phyloP scores from a whole-genome alignment of 805 yeast species.

The Candida ortonii region DNA sequence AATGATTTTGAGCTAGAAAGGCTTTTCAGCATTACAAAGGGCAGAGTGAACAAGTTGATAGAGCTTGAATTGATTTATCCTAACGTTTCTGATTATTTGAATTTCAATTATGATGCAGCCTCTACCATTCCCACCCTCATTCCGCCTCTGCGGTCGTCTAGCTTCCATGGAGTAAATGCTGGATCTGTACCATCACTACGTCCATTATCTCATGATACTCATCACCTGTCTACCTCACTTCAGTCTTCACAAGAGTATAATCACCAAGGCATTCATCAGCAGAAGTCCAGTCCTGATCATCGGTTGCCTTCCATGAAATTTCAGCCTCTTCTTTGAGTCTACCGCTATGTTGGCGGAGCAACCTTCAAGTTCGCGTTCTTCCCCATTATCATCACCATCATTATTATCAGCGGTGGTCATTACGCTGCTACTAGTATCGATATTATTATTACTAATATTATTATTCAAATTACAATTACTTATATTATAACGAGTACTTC shows the following conservation, averaged over 20 bases:
- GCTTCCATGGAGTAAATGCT: too few relatives aligned
- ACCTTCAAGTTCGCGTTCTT: constrained; percentile 6
- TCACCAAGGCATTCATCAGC: constrained; percentile 4
- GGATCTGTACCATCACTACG: too few relatives aligned
- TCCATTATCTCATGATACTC: too few relatives aligned
- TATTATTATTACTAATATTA: too few relatives aligned
- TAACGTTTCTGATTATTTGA: constrained; percentile 28
- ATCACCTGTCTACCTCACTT: too few relatives aligned
- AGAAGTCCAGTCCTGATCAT: constrained; percentile 7
- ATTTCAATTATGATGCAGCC: constrained; percentile 26
- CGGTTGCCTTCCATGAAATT: constrained; percentile 28
- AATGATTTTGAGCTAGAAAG: constrained; percentile 48
- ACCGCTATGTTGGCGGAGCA: constrained; percentile 2
- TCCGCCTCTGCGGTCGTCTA: constrained; percentile 4
- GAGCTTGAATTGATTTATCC: constrained; percentile 39
- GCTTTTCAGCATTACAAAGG: constrained; percentile 32
- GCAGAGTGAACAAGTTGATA: constrained; percentile 31
- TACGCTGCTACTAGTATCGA: too few relatives aligned
- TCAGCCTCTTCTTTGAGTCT: constrained; percentile 27
- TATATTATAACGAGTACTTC: too few relatives aligned
- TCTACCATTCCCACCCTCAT: constrained; percentile 10
- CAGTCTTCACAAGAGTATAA: not conserved
- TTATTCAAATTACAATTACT: too few relatives aligned
- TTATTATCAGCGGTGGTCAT: too few relatives aligned
- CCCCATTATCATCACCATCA: too few relatives aligned